Evolutionary conservation across 176 grass and related monocot species (phyloP).

Genomic region (Aegilops sharonensis): DNA sequence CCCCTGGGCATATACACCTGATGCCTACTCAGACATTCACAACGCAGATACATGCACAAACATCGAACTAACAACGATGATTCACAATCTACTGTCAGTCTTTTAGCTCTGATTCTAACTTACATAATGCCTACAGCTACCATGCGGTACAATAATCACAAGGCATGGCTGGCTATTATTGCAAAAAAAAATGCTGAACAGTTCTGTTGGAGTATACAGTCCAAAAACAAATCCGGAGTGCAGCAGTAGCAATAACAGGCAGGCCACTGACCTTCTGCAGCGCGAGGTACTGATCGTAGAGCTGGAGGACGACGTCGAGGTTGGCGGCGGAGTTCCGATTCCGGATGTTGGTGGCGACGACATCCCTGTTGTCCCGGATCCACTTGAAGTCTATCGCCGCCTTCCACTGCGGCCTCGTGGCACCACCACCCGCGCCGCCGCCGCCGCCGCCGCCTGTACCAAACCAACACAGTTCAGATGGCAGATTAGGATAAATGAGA

Average conservation of each 20-base stretch:
- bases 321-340: conserved; percentile 68
- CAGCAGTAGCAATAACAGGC: background rate
- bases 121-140: background rate
- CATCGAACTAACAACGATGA: background rate
- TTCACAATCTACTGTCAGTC: background rate
- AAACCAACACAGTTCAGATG: background rate
- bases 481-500: background rate
- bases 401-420: conserved; percentile 71
- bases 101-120: background rate
- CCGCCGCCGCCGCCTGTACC: conserved; percentile 22
- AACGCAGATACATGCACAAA: background rate
- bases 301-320: conserved; percentile 76
- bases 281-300: conserved; percentile 74
- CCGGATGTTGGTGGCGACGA: conserved; percentile 60
- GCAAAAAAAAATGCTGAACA: background rate
- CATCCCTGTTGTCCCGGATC: conserved; percentile 87
- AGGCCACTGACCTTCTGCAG: conserved; percentile 74
- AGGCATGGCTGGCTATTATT: background rate
- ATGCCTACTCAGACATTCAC: background rate
- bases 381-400: conserved; percentile 98
- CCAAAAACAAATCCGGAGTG: background rate
- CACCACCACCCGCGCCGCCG: conserved; percentile 27
- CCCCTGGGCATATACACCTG: background rate
- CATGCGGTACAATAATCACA: background rate
- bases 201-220: background rate